A percentile compares a stretch with the other conserved stretches of the same genome.
These are phyloP conservation scores for Cutaneotrichosporon spelunceum DNA, from an alignment of 1,284 basidiomycete species.

Conservation along the genomic window DNA sequence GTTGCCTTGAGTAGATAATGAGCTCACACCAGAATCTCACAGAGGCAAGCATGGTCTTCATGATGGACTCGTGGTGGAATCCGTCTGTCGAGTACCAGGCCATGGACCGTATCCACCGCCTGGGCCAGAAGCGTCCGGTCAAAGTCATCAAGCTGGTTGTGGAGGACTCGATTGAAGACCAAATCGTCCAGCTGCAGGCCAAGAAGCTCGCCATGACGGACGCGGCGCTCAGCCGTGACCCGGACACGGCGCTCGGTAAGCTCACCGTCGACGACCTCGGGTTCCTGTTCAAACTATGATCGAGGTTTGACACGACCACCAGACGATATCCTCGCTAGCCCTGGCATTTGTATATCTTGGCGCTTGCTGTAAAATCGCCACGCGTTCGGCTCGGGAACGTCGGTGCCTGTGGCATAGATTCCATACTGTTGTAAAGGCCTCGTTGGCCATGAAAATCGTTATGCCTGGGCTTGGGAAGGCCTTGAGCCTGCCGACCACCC, in stretches of 20 bases:
- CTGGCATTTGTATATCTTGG: too few relatives aligned
- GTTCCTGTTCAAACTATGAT: slow-evolving; percentile 68
- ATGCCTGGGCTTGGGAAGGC: not conserved
- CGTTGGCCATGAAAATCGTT: not conserved
- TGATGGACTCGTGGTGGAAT: slow-evolving; percentile 66
- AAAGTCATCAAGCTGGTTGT: slow-evolving; percentile 90
- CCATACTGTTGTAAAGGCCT: not conserved
- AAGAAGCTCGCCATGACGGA: slow-evolving; percentile 53
- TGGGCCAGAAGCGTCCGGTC: slow-evolving; percentile 88
- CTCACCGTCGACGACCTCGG: slow-evolving; percentile 78
- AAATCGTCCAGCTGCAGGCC: slow-evolving; percentile 75
- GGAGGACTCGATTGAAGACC: slow-evolving; percentile 93
- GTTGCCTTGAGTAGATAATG: not conserved
- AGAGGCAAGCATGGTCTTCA: slow-evolving; percentile 86
- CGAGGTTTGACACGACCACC: not conserved
- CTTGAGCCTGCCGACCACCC: too few relatives aligned
- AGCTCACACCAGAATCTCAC: slow-evolving; percentile 67
- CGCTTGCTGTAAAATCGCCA: not conserved
- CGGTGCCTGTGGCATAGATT: not conserved
- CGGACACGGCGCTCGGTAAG: slow-evolving; percentile 70
- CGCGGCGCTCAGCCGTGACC: slow-evolving; percentile 36
- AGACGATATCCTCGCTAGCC: too few relatives aligned
- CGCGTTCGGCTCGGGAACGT: not conserved
- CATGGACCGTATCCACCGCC: slow-evolving; percentile 80
- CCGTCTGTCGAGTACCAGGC: slow-evolving; percentile 64